Evolutionary conservation across 768 basidiomycete species (phyloP).

Genomic region (Boletellus emodensis): DNA sequence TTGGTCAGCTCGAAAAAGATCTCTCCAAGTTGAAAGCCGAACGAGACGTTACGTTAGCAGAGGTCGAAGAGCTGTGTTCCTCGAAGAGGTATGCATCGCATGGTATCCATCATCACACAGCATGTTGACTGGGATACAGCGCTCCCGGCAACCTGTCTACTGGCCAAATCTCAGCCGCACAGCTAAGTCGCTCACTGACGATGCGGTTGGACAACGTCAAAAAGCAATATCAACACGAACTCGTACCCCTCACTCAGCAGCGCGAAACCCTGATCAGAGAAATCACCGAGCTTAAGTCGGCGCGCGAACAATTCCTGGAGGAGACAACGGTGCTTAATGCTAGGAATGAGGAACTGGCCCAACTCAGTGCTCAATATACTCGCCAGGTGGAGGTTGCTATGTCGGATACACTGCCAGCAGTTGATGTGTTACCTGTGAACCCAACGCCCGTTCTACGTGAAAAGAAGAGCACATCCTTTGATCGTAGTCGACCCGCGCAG

Average conservation of each 20-base stretch:
- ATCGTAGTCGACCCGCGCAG: slow-evolving; percentile 15
- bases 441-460: slow-evolving; percentile 12
- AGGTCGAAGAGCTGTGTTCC: slow-evolving; percentile 85
- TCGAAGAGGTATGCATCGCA: slow-evolving; percentile 56
- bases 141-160: slow-evolving; percentile 24
- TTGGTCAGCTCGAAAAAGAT: slow-evolving; percentile 79
- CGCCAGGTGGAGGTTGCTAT: slow-evolving; percentile 62
- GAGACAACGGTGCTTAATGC: slow-evolving; percentile 89
- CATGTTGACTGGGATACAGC: slow-evolving; percentile 20
- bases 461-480: slow-evolving; percentile 30
- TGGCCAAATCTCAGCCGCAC: slow-evolving; percentile 37
- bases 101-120: slow-evolving; percentile 14
- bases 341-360: slow-evolving; percentile 89
- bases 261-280: slow-evolving; percentile 77
- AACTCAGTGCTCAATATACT: slow-evolving; percentile 78
- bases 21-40: slow-evolving; percentile 85
- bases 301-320: slow-evolving; percentile 82
- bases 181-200: slow-evolving; percentile 68
- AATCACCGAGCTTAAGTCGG: slow-evolving; percentile 80
- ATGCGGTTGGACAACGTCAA: slow-evolving; percentile 85
- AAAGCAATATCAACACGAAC: slow-evolving; percentile 80
- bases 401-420: slow-evolving; percentile 11
- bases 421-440: slow-evolving; percentile 8
- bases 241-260: slow-evolving; percentile 78
- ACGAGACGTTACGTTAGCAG: slow-evolving; percentile 87